phyloP scores from a whole-genome alignment of 1,284 basidiomycete species.

The Apiotrichum domesticum region DNA sequence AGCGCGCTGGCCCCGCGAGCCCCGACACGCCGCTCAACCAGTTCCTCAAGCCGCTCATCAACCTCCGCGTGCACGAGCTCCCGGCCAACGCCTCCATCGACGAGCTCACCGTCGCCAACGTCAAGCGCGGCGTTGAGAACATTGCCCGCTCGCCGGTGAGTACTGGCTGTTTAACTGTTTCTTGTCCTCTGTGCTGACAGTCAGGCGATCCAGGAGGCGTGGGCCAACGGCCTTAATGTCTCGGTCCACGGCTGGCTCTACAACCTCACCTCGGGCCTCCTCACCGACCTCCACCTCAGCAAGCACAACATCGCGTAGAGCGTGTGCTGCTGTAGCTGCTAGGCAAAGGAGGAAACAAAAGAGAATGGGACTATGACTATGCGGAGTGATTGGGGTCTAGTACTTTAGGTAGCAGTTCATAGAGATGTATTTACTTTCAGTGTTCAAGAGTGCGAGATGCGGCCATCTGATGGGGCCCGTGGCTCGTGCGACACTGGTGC shows the following conservation, averaged over 20 bases:
- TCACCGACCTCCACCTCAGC: slow-evolving; percentile 62
- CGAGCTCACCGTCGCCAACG: slow-evolving; percentile 66
- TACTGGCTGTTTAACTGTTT: neutral
- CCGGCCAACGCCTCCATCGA: slow-evolving; percentile 51
- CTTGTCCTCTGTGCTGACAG: neutral
- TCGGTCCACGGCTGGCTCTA: slow-evolving; percentile 80
- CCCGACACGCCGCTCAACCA: slow-evolving; percentile 54
- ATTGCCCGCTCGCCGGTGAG: slow-evolving; percentile 49
- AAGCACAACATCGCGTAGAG: slow-evolving; percentile 1
- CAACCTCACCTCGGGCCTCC: slow-evolving; percentile 61
- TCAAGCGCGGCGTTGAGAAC: slow-evolving; percentile 67
- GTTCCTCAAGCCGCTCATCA: slow-evolving; percentile 67
- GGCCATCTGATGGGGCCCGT: no score
- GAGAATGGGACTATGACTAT: neutral
- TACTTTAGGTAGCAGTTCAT: no score
- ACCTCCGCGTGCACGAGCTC: slow-evolving; percentile 53
- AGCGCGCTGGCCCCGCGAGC: slow-evolving; percentile 23
- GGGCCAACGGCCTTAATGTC: slow-evolving; percentile 60
- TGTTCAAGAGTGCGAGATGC: no score
- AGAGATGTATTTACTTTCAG: no score
- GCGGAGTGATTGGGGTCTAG: no score
- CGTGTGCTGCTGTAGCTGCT: no score
- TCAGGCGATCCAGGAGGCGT: slow-evolving; percentile 61
- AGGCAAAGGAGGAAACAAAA: neutral
- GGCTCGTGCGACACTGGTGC: no score